Evolutionary conservation across 257 asterid species (phyloP).

Genomic region (Voacanga thouarsii): DNA sequence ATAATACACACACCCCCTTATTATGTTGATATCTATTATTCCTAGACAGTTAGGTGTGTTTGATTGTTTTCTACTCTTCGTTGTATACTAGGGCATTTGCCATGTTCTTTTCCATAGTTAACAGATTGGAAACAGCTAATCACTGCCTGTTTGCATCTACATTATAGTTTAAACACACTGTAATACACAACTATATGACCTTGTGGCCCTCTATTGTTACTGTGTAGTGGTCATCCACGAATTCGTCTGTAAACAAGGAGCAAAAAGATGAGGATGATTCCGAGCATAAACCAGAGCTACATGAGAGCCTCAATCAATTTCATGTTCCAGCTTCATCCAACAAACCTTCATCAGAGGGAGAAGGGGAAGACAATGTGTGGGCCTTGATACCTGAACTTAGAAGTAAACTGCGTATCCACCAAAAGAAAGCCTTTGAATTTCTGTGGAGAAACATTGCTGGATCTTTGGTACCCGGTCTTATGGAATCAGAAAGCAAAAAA

Average conservation of each 20-base stretch:
- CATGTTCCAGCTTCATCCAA: conserved; percentile 50
- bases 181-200: background rate
- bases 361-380: conserved; percentile 78
- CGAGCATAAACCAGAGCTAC: conserved; percentile 39
- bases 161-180: background rate
- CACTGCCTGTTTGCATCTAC: background rate
- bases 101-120: background rate
- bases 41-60: background rate
- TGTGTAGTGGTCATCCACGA: conserved; percentile 41
- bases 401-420: conserved; percentile 64
- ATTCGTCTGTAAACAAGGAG: conserved; percentile 47
- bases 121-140: background rate
- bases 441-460: conserved; percentile 97
- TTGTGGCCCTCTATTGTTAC: conserved; percentile 4
- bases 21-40: background rate
- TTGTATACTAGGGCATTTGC: background rate
- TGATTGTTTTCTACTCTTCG: background rate
- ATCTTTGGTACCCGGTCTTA: conserved; percentile 61
- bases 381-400: conserved; percentile 79
- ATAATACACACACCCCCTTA: too few species aligned
- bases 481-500: conserved; percentile 54
- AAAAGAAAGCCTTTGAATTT: conserved; percentile 80
- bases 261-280: conserved; percentile 45
- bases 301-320: conserved; percentile 38
- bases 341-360: conserved; percentile 42